phyloP scores from a whole-genome alignment of 2,329 filamentous ascomycete species.

The Xylaria sp. region DNA sequence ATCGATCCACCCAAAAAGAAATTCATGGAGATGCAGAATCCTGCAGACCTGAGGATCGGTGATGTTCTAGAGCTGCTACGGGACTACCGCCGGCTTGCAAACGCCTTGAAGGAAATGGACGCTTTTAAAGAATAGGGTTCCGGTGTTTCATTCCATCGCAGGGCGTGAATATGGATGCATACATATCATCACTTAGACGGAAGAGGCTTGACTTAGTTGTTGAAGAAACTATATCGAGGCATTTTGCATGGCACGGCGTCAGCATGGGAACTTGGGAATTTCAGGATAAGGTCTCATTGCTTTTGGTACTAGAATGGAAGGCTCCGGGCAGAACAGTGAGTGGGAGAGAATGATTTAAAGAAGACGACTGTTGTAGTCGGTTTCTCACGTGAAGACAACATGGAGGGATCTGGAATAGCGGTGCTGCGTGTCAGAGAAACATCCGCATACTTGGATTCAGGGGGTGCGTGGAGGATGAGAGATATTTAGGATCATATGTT shows the following conservation, averaged over 20 bases:
- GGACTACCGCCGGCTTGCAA: conserved; percentile 74
- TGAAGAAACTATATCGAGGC: conserved; percentile 1
- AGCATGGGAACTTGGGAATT: background rate
- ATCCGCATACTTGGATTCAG: no score
- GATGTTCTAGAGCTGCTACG: conserved; percentile 72
- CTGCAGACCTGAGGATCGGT: conserved; percentile 70
- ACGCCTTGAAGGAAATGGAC: conserved; percentile 63
- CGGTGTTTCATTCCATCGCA: background rate
- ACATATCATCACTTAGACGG: background rate
- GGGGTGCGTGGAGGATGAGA: conserved; percentile 5
- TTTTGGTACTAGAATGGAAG: conserved; percentile 5
- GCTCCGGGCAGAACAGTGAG: background rate
- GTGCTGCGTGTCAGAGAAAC: no score
- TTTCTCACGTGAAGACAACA: background rate
- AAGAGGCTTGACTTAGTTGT: background rate
- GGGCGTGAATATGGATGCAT: background rate
- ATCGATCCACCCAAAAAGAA: conserved; percentile 69
- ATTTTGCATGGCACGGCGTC: conserved; percentile 32
- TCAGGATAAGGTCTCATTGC: background rate
- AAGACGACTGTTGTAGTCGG: background rate
- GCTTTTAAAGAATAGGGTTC: conserved; percentile 53
- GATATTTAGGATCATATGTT: conserved; percentile 8
- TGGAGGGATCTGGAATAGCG: no score
- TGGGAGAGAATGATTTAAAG: background rate
- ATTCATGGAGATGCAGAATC: conserved; percentile 73